These are phyloP conservation scores for Paramecium bursaria DNA, from an alignment of 73 alveolate genomes.

Conservation along the genomic window DNA sequence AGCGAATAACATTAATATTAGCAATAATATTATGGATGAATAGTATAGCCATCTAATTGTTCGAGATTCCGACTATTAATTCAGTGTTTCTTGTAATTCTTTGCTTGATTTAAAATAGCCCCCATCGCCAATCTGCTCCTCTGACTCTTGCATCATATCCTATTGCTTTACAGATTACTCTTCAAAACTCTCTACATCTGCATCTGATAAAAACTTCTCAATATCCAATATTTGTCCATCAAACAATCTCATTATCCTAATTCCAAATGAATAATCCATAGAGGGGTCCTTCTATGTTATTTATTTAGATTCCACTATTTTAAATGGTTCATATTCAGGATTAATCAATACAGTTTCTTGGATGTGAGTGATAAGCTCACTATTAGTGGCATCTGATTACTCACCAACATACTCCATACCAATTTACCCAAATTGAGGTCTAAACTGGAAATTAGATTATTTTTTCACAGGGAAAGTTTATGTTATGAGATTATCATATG, in stretches of 20 bases:
- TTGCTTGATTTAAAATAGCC: conserved; percentile 63
- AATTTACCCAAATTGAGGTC: conserved; percentile 3
- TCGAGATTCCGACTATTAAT: conserved; percentile 44
- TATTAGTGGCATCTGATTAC: conserved; percentile 33
- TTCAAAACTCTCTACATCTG: conserved; percentile 62
- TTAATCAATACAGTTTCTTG: conserved; percentile 44
- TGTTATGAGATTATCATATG: background rate
- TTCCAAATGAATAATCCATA: conserved; percentile 32
- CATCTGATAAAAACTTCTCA: conserved; percentile 68
- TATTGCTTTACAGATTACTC: conserved; percentile 34
- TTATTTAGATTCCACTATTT: background rate
- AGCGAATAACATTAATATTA: conserved; percentile 29
- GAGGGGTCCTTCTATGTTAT: background rate
- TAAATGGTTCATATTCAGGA: conserved; percentile 3
- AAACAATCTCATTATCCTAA: conserved; percentile 64
- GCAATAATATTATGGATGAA: conserved; percentile 32
- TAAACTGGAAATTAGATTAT: conserved; percentile 1
- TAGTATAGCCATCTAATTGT: conserved; percentile 58
- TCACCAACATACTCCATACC: conserved; percentile 51
- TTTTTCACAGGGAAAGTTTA: no score
- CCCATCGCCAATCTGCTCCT: conserved; percentile 52
- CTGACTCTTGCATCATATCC: conserved; percentile 32
- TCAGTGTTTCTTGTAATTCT: conserved; percentile 63
- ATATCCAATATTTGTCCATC: conserved; percentile 59
- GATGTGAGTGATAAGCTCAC: conserved; percentile 34